Conservation (phyloP, 139 green algal genomes). For the Chlamydomonas sphaeroides region DNA sequence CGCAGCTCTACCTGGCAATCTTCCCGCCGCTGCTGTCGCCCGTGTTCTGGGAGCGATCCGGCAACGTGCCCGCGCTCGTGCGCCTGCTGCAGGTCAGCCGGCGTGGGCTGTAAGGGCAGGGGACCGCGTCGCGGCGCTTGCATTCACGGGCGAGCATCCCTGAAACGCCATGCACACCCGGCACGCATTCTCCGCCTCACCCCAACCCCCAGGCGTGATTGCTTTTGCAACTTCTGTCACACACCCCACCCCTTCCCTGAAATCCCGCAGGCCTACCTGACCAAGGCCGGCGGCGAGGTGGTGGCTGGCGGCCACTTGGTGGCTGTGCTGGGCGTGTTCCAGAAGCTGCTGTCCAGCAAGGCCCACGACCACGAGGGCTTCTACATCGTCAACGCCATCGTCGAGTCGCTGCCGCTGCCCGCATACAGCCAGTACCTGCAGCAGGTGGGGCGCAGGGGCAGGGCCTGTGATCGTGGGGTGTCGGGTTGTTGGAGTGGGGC, state of each 20-base stretch:
- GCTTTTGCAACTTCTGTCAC: too few relatives aligned
- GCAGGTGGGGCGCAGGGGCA: background rate
- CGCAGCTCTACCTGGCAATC: slow-evolving; percentile 81
- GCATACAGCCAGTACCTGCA: slow-evolving; percentile 29
- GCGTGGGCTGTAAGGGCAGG: too few relatives aligned
- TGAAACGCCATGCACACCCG: too few relatives aligned
- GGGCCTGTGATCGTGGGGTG: too few relatives aligned
- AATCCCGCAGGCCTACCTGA: slow-evolving; percentile 87
- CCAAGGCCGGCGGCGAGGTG: slow-evolving; percentile 74
- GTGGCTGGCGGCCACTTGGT: slow-evolving; percentile 74
- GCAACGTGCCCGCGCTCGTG: slow-evolving; percentile 94
- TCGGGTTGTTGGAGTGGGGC: too few relatives aligned
- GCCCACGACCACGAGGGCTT: slow-evolving; percentile 94
- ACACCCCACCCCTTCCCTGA: background rate
- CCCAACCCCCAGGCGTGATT: too few relatives aligned
- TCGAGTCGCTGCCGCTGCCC: slow-evolving; percentile 70
- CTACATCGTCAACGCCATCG: slow-evolving; percentile 85
- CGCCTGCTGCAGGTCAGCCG: slow-evolving; percentile 91
- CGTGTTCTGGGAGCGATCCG: slow-evolving; percentile 89
- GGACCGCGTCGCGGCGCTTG: too few relatives aligned
- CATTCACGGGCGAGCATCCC: too few relatives aligned
- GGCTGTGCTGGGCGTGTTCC: slow-evolving; percentile 89
- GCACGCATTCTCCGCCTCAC: too few relatives aligned
- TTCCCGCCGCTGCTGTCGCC: slow-evolving; percentile 90
- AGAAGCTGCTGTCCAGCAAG: slow-evolving; percentile 91